Conservation (phyloP, 2,329 filamentous ascomycete genomes). For the Alternaria panax region DNA sequence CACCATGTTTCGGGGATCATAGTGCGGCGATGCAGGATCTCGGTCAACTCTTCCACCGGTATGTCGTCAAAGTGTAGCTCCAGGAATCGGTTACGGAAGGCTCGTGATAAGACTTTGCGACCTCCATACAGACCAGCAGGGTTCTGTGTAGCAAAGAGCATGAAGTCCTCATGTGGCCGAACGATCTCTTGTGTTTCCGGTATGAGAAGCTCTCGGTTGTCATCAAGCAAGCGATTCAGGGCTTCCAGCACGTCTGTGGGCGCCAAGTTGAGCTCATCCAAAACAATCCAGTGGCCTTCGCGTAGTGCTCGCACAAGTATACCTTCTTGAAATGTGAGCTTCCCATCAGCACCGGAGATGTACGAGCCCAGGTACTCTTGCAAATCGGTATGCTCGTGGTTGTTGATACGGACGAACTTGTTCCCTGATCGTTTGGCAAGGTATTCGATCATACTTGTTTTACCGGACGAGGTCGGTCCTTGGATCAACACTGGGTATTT, state of each 20-base stretch:
- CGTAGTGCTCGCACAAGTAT: conserved; percentile 90
- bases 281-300: conserved; percentile 95
- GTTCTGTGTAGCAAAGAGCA: conserved; percentile 98
- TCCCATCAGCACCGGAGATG: conserved; percentile 82
- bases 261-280: conserved; percentile 96
- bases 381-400: conserved; percentile 97
- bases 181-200: conserved; percentile 96
- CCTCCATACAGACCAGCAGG: conserved; percentile 95
- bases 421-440: conserved; percentile 96
- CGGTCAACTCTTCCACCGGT: conserved; percentile 89
- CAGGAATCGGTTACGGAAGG: conserved; percentile 95
- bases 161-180: conserved; percentile 90
- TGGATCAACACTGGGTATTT: conserved; percentile 95
- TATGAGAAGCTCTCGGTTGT: conserved; percentile 94
- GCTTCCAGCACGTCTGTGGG: conserved; percentile 97
- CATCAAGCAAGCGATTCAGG: conserved; percentile 91
- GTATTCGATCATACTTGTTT: conserved; percentile 99
- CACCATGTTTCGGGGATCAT: conserved; percentile 92
- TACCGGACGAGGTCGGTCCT: conserved; percentile 94
- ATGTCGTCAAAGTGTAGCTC: conserved; percentile 99
- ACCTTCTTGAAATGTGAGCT: conserved; percentile 89
- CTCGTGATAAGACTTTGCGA: conserved; percentile 88
- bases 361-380: conserved; percentile 98
- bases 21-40: conserved; percentile 87
- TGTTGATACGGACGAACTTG: conserved; percentile 98